phyloP scores from a whole-genome alignment of 2,329 filamentous ascomycete genomes.

The Didymella arachidicola region DNA sequence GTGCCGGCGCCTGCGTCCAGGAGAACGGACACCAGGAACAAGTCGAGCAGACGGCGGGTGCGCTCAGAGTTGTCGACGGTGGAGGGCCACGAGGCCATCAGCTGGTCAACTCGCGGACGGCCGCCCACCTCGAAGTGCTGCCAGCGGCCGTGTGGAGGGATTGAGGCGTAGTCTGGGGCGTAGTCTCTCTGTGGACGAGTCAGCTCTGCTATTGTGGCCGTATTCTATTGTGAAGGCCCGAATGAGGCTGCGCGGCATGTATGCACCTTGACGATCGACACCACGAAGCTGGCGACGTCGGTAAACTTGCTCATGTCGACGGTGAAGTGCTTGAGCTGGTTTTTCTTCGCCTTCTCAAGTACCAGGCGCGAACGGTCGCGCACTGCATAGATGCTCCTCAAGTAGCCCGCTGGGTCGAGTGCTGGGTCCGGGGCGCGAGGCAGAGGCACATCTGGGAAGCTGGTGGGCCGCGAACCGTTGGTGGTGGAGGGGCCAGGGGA shows the following conservation, averaged over 20 bases:
- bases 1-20: constrained; percentile 89
- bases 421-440: constrained; percentile 86
- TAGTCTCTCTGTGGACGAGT: constrained; percentile 67
- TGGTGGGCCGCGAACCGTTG: constrained; percentile 50
- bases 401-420: constrained; percentile 86
- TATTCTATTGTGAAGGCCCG: background rate
- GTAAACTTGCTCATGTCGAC: constrained; percentile 86
- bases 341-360: constrained; percentile 76
- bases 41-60: constrained; percentile 76
- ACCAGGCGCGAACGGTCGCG: constrained; percentile 79
- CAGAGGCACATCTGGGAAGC: constrained; percentile 78
- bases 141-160: constrained; percentile 80
- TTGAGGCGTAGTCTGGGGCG: constrained; percentile 71
- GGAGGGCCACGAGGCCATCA: constrained; percentile 73
- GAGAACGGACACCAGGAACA: constrained; percentile 81
- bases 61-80: constrained; percentile 75
- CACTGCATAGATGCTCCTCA: constrained; percentile 88
- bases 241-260: constrained; percentile 9
- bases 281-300: constrained; percentile 84
- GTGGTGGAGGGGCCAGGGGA: constrained; percentile 56
- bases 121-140: constrained; percentile 75
- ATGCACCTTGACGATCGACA: constrained; percentile 91
- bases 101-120: constrained; percentile 73
- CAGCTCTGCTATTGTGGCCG: background rate
- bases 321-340: constrained; percentile 84